Evolutionary conservation across 371 early-diverging fungal species (phyloP).

Genomic region (Lichtheimia hyalospora): DNA sequence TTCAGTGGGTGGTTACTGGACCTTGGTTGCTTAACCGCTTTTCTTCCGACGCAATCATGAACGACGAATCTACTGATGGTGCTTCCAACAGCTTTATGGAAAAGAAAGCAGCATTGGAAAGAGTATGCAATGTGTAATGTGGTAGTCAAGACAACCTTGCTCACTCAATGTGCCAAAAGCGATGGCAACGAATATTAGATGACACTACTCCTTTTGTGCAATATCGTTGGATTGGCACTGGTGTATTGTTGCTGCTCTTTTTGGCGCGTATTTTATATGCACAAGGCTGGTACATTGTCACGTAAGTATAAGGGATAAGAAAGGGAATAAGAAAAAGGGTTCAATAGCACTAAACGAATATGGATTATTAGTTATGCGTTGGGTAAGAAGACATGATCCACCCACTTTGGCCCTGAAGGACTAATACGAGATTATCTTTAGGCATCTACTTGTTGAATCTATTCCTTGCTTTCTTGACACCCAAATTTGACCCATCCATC

Average conservation of each 20-base stretch:
- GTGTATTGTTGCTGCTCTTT: slow-evolving; percentile 66
- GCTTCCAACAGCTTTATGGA: slow-evolving; percentile 16
- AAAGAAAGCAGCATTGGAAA: slow-evolving; percentile 25
- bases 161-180: slow-evolving; percentile 22
- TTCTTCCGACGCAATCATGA: slow-evolving; percentile 1
- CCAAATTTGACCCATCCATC: slow-evolving; percentile 94
- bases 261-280: slow-evolving; percentile 77
- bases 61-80: slow-evolving; percentile 21
- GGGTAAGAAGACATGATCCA: slow-evolving; percentile 35
- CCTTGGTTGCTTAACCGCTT: neutral
- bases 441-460: slow-evolving; percentile 95
- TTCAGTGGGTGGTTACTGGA: too few relatives aligned
- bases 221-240: slow-evolving; percentile 79
- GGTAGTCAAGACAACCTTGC: neutral
- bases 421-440: slow-evolving; percentile 19
- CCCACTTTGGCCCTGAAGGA: neutral
- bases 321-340: neutral
- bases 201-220: slow-evolving; percentile 70
- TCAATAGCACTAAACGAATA: neutral
- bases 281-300: slow-evolving; percentile 95
- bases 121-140: slow-evolving; percentile 15
- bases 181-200: slow-evolving; percentile 78
- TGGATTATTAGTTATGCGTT: slow-evolving; percentile 40
- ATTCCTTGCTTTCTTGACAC: slow-evolving; percentile 93
- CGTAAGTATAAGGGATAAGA: slow-evolving; percentile 43